These are phyloP conservation scores for Nepenthes mirabilis DNA, from an alignment of 148 eudicot species.

Conservation along the genomic window DNA sequence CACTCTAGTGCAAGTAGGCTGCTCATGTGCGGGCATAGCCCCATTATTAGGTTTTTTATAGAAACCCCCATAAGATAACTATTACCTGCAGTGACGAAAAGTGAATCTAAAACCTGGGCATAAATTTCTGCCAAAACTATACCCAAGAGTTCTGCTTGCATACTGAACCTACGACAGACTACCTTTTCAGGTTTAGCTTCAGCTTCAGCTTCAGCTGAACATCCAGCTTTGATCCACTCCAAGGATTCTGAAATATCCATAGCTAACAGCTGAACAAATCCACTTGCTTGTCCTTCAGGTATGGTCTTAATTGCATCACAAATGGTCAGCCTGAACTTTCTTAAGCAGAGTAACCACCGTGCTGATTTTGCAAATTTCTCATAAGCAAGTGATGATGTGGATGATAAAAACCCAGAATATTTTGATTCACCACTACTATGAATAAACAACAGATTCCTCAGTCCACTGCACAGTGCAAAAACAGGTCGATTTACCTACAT, in stretches of 20 bases:
- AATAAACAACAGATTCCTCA: conserved; percentile 29
- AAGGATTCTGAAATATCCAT: conserved; percentile 62
- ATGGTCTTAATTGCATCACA: conserved; percentile 50
- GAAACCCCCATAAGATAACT: conserved; percentile 57
- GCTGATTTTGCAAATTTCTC: conserved; percentile 48
- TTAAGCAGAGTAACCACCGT: conserved; percentile 43
- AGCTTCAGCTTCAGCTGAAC: conserved; percentile 14
- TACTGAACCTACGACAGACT: conserved; percentile 12
- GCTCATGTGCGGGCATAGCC: conserved; percentile 39
- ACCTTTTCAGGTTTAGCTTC: conserved; percentile 15
- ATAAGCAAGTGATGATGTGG: conserved; percentile 14
- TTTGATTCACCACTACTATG: conserved; percentile 17
- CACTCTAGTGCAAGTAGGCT: conserved; percentile 27
- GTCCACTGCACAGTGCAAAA: conserved; percentile 60
- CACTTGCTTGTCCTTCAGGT: conserved; percentile 91
- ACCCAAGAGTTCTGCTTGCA: conserved; percentile 53
- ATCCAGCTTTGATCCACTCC: conserved; percentile 49
- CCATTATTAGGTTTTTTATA: conserved; percentile 33
- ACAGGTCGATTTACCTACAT: conserved; percentile 60
- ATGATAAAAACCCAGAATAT: conserved; percentile 8
- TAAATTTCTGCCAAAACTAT: conserved; percentile 60
- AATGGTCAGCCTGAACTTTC: conserved; percentile 55
- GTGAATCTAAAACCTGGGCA: conserved; percentile 57
- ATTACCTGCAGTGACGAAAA: conserved; percentile 64
- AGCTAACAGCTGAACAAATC: conserved; percentile 43